Conservation (phyloP, 805 yeast species). For the Barnettozyma siamensis region DNA sequence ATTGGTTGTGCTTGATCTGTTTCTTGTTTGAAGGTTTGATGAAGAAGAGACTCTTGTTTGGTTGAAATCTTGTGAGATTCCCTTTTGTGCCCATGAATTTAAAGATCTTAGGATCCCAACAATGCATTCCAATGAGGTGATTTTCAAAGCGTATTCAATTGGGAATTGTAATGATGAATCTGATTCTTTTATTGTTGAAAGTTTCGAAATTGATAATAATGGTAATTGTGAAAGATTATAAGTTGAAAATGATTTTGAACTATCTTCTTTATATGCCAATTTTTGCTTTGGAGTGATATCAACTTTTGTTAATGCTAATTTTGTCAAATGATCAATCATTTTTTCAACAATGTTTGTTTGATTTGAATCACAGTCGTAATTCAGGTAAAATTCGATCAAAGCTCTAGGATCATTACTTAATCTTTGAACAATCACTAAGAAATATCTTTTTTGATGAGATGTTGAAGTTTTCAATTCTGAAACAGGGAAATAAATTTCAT, state of each 20-base stretch:
- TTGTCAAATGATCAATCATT: conserved; percentile 67
- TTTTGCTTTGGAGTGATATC: conserved; percentile 68
- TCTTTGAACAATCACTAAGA: conserved; percentile 73
- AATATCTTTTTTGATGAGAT: conserved; percentile 85
- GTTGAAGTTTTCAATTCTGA: conserved; percentile 89
- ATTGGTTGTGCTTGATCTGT: conserved; percentile 25
- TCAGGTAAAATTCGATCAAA: conserved; percentile 85
- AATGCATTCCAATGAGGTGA: conserved; percentile 72
- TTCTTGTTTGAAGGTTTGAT: conserved; percentile 15
- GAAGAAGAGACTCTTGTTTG: conserved; percentile 15
- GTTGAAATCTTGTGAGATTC: conserved; percentile 29
- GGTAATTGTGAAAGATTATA: conserved; percentile 73
- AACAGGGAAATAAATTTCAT: conserved; percentile 90
- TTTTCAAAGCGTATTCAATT: conserved; percentile 76
- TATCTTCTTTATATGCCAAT: conserved; percentile 44
- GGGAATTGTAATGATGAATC: conserved; percentile 46
- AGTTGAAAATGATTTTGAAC: conserved; percentile 57
- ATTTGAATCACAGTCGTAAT: conserved; percentile 85
- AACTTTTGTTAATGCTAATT: conserved; percentile 61
- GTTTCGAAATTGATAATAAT: conserved; percentile 61
- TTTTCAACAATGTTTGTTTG: conserved; percentile 84
- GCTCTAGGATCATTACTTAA: conserved; percentile 86
- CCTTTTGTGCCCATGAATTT: conserved; percentile 81
- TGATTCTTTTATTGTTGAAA: conserved; percentile 55
- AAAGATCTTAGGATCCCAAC: conserved; percentile 80